A percentile compares a stretch with the other conserved stretches of the same genome.
Conservation (phyloP, 192 early-diverging fungal genomes). For the Coemansia sp. region DNA sequence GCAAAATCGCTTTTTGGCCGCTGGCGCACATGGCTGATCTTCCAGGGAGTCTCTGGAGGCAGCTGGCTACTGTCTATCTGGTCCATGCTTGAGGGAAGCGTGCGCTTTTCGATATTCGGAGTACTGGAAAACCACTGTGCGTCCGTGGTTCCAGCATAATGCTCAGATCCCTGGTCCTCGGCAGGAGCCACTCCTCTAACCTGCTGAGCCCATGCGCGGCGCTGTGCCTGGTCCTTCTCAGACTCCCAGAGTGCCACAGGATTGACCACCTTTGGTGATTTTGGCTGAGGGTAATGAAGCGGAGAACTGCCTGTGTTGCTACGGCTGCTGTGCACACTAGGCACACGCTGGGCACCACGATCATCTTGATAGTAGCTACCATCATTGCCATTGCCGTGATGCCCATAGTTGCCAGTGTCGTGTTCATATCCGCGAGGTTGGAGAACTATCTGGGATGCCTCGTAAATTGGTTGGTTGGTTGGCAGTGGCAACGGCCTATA, state of each 20-base stretch:
- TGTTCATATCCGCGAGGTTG: slow-evolving; percentile 19
- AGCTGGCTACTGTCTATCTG: slow-evolving; percentile 46
- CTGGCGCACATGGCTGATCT: slow-evolving; percentile 50
- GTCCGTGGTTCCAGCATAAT: not conserved
- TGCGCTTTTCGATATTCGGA: slow-evolving; percentile 4
- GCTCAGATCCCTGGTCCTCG: not conserved
- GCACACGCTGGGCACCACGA: not conserved
- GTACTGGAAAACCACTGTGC: not conserved
- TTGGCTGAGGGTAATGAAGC: slow-evolving; percentile 44
- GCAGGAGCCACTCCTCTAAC: slow-evolving; percentile 3
- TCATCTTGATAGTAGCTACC: not conserved
- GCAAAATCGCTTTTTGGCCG: slow-evolving; percentile 7
- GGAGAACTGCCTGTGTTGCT: slow-evolving; percentile 31
- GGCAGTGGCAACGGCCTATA: slow-evolving; percentile 23
- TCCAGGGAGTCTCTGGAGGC: slow-evolving; percentile 46
- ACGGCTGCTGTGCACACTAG: slow-evolving; percentile 6
- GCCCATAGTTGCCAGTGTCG: not conserved
- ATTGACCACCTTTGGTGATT: slow-evolving; percentile 46
- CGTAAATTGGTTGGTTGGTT: slow-evolving; percentile 30
- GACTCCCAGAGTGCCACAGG: slow-evolving; percentile 54
- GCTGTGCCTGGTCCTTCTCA: slow-evolving; percentile 37
- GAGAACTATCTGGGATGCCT: slow-evolving; percentile 47
- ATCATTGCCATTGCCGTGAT: not conserved
- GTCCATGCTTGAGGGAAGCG: slow-evolving; percentile 27
- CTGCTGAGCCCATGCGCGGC: slow-evolving; percentile 45